Conservation (phyloP, 345 rosid species). For the Ceriops zippeliana region DNA sequence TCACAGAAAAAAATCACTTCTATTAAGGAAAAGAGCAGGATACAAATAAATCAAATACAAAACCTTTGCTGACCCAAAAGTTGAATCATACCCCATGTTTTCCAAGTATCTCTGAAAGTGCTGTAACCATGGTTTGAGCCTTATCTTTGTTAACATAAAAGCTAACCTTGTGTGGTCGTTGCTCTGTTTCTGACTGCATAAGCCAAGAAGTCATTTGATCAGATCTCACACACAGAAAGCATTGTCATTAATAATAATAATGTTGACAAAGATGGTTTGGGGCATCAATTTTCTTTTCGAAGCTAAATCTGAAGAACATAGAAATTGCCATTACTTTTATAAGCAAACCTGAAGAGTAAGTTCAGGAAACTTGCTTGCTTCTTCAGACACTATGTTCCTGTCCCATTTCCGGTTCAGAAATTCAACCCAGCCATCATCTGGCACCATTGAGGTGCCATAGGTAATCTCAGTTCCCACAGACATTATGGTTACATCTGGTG, state of each 20-base stretch:
- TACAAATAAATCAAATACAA: neutral
- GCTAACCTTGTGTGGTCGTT: conserved; percentile 86
- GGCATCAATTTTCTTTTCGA: neutral
- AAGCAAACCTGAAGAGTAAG: conserved; percentile 79
- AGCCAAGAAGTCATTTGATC: conserved; percentile 15
- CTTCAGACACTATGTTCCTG: conserved; percentile 59
- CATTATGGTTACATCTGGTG: conserved; percentile 93
- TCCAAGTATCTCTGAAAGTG: conserved; percentile 52
- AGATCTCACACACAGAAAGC: conserved; percentile 13
- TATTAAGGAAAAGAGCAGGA: neutral
- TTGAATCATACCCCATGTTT: conserved; percentile 57
- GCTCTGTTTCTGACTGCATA: conserved; percentile 85
- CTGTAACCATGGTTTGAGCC: conserved; percentile 63
- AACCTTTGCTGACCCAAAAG: neutral
- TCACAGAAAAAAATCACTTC: neutral
- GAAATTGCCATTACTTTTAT: neutral
- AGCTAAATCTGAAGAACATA: neutral
- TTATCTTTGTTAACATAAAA: conserved; percentile 75
- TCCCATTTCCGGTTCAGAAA: conserved; percentile 85
- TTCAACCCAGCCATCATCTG: conserved; percentile 90
- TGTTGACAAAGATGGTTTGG: neutral
- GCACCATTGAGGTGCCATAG: conserved; percentile 75
- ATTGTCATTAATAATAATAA: neutral
- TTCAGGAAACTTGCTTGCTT: conserved; percentile 72
- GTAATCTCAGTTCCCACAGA: conserved; percentile 99